phyloP scores from a whole-genome alignment of 1,284 basidiomycete genomes.

The Ceratobasidium sp. region DNA sequence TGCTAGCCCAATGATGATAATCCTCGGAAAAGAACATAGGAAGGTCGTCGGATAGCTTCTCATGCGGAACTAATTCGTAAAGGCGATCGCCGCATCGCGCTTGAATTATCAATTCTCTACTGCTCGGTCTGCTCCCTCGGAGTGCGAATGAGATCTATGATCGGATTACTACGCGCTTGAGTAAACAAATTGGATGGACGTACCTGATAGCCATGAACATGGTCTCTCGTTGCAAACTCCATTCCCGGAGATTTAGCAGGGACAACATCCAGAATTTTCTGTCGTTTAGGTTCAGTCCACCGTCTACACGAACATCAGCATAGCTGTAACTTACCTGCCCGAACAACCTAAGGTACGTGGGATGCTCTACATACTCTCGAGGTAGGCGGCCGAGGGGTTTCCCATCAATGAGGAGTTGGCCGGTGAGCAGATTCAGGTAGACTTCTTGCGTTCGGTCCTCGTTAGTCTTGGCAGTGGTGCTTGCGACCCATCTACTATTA shows the following conservation, averaged over 20 bases:
- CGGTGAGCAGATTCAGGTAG: slow-evolving; percentile 39
- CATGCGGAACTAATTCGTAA: too few species aligned
- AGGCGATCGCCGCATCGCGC: too few species aligned
- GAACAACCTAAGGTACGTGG: slow-evolving; percentile 41
- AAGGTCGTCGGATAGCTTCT: too few species aligned
- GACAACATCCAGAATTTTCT: slow-evolving; percentile 31
- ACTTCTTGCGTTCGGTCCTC: slow-evolving; percentile 18
- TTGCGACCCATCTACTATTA: slow-evolving; percentile 32
- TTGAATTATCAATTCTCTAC: too few species aligned
- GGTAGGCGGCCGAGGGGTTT: slow-evolving; percentile 43
- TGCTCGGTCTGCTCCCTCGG: too few species aligned
- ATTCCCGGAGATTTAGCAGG: slow-evolving; percentile 11
- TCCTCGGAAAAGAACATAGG: too few species aligned
- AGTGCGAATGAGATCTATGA: too few species aligned
- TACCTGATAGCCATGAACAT: slow-evolving; percentile 2
- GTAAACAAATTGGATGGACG: too few species aligned
- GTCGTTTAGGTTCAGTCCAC: slow-evolving; percentile 5
- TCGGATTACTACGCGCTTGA: too few species aligned
- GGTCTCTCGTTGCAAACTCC: slow-evolving; percentile 8
- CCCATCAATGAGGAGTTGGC: slow-evolving; percentile 41
- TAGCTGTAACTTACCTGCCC: slow-evolving; percentile 25
- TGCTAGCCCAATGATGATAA: too few species aligned
- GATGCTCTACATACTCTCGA: slow-evolving; percentile 25
- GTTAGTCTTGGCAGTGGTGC: background rate
- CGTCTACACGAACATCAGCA: slow-evolving; percentile 50